Conservation (phyloP, 176 grass and related monocot species). For the Puya raimondii region DNA sequence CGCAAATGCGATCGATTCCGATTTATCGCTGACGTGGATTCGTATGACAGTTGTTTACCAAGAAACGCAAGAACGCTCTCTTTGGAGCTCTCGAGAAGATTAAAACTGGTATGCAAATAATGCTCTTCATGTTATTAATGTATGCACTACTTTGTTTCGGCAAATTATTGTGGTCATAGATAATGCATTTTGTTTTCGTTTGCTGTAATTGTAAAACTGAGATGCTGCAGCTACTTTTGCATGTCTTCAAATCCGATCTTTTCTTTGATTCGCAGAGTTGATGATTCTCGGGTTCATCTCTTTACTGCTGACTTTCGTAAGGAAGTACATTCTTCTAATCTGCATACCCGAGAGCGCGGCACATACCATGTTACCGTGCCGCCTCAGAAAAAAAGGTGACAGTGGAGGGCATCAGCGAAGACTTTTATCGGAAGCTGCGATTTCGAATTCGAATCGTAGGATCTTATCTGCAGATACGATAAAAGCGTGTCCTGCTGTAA, state of each 20-base stretch:
- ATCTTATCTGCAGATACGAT: constrained; percentile 18
- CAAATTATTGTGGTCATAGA: background rate
- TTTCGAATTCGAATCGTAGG: constrained; percentile 19
- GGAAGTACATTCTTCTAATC: constrained; percentile 48
- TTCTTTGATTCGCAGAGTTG: constrained; percentile 52
- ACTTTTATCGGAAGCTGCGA: constrained; percentile 26
- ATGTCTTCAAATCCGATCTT: background rate
- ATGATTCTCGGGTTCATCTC: constrained; percentile 98
- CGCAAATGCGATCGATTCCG: background rate
- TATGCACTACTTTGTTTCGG: background rate
- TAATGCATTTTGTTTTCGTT: background rate
- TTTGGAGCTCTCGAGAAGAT: constrained; percentile 77
- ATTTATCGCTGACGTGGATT: background rate
- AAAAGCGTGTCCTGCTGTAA: constrained; percentile 41
- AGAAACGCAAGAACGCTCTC: constrained; percentile 52
- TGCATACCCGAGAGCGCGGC: constrained; percentile 65
- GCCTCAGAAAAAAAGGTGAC: background rate
- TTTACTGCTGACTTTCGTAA: constrained; percentile 57
- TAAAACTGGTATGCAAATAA: constrained; percentile 44
- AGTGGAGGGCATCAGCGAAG: constrained; percentile 19
- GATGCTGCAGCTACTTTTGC: background rate
- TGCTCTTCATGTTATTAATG: background rate
- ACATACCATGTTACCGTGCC: constrained; percentile 75
- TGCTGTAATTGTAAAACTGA: too few species aligned
- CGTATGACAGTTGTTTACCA: constrained; percentile 45